phyloP scores from a whole-genome alignment of 495 filamentous ascomycete species.

The Hypomontagnella monticulosa region DNA sequence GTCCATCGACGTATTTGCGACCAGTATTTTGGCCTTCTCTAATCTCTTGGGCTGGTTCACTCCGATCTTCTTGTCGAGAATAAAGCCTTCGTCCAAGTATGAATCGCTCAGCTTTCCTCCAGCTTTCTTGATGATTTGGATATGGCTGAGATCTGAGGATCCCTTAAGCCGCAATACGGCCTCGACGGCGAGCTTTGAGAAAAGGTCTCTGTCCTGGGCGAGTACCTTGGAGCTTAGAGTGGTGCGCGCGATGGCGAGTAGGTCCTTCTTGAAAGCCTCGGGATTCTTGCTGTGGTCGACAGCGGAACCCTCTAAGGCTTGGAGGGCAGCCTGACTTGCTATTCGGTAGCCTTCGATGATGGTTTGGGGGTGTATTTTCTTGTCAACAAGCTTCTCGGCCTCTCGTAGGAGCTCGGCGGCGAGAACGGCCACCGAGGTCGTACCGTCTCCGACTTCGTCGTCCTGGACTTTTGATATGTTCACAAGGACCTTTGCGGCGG shows the following conservation, averaged over 20 bases:
- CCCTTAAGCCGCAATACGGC: slow-evolving; percentile 90
- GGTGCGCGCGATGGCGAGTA: slow-evolving; percentile 91
- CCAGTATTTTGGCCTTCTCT: slow-evolving; percentile 97
- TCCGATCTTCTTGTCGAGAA: slow-evolving; percentile 97
- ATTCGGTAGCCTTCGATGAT: slow-evolving; percentile 99
- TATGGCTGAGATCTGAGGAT: slow-evolving; percentile 94
- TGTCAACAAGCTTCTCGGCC: slow-evolving; percentile 94
- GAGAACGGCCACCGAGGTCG: slow-evolving; percentile 84
- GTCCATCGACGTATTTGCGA: slow-evolving; percentile 99
- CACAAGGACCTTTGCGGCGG: slow-evolving; percentile 94
- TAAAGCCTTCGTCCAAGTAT: slow-evolving; percentile 97
- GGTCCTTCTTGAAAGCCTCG: slow-evolving; percentile 86
- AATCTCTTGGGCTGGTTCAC: slow-evolving; percentile 97
- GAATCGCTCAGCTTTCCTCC: slow-evolving; percentile 97
- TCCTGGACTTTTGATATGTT: slow-evolving; percentile 99
- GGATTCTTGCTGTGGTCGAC: slow-evolving; percentile 87
- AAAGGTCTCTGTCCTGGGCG: slow-evolving; percentile 91
- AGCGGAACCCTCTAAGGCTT: slow-evolving; percentile 82
- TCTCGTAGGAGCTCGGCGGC: slow-evolving; percentile 95
- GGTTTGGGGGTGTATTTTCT: slow-evolving; percentile 98
- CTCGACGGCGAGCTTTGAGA: slow-evolving; percentile 89
- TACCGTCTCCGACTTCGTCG: slow-evolving; percentile 97
- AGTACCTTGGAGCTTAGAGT: slow-evolving; percentile 98
- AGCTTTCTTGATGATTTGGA: slow-evolving; percentile 99
- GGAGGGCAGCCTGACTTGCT: slow-evolving; percentile 87